A percentile compares a stretch with the other conserved stretches of the same genome.
phyloP scores from a whole-genome alignment of 2,329 filamentous ascomycete species.

The Mycosphaerella sp. region DNA sequence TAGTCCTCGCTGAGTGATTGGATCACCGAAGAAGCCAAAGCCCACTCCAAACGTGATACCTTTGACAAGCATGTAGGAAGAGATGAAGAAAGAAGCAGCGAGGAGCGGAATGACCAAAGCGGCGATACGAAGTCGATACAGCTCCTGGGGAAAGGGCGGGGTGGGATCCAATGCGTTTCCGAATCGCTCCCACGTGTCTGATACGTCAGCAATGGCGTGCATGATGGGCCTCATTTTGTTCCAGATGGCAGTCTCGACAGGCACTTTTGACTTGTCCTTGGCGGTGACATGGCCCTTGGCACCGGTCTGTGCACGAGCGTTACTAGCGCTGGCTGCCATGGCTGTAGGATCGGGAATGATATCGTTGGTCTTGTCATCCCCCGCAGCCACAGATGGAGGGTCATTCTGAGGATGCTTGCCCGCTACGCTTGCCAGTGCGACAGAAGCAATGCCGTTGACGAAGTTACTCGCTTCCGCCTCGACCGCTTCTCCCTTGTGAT shows the following conservation, averaged over 20 bases:
- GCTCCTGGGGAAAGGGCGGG: conserved; percentile 43
- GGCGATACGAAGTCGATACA: conserved; percentile 43
- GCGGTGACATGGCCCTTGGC: conserved; percentile 37
- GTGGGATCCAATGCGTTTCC: conserved; percentile 51
- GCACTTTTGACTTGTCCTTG: conserved; percentile 72
- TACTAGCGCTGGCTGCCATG: conserved; percentile 48
- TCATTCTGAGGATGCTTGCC: conserved; percentile 69
- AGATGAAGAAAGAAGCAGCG: conserved; percentile 40
- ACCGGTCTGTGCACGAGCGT: conserved; percentile 51
- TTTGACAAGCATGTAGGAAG: conserved; percentile 54
- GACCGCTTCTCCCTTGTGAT: conserved; percentile 74
- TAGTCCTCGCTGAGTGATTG: conserved; percentile 58
- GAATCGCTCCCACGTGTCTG: conserved; percentile 59
- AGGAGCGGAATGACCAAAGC: conserved; percentile 41
- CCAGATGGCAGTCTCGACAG: conserved; percentile 72
- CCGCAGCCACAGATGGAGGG: conserved; percentile 43
- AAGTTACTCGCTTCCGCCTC: conserved; percentile 79
- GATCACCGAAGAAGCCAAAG: conserved; percentile 74
- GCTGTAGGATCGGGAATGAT: conserved; percentile 57
- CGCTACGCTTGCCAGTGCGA: conserved; percentile 67
- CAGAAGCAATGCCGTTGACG: conserved; percentile 64
- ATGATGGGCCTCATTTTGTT: conserved; percentile 67
- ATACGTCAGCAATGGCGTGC: conserved; percentile 55
- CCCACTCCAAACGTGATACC: conserved; percentile 61
- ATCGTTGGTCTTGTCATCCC: conserved; percentile 39